These are phyloP conservation scores for Rhododendron ferrugineum DNA, from an alignment of 148 eudicot genomes.

Conservation along the genomic window DNA sequence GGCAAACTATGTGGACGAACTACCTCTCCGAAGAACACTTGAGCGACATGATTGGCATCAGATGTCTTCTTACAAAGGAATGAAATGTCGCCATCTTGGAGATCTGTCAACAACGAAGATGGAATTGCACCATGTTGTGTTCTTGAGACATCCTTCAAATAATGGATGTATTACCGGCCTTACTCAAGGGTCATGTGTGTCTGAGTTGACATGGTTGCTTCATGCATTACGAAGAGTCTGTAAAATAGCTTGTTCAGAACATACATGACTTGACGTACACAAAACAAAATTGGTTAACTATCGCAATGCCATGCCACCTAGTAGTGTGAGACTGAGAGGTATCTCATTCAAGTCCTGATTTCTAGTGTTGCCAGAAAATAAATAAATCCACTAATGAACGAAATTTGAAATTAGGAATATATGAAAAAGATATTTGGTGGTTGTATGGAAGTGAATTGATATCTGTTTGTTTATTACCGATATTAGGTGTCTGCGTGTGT, in stretches of 20 bases:
- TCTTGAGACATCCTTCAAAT: neutral
- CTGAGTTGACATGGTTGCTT: neutral
- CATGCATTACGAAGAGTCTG: neutral
- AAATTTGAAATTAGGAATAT: neutral
- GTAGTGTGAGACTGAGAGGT: neutral
- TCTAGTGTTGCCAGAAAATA: neutral
- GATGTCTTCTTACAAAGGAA: conserved; percentile 4
- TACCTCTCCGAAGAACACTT: neutral
- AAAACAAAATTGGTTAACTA: neutral
- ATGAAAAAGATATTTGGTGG: neutral
- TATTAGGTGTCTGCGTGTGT: neutral
- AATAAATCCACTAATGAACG: neutral
- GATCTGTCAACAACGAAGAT: conserved; percentile 1
- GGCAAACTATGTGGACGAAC: neutral
- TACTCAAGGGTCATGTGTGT: neutral
- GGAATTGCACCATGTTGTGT: neutral
- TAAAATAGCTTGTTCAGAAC: neutral
- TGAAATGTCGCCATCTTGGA: conserved; percentile 7
- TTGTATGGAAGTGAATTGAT: neutral
- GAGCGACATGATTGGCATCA: neutral
- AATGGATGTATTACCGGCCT: neutral
- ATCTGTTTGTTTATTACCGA: neutral
- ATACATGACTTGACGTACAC: neutral
- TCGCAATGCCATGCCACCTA: neutral
- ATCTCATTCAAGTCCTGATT: neutral